phyloP scores from a whole-genome alignment of 106 monocot genomes.

The Dioscorea alata region DNA sequence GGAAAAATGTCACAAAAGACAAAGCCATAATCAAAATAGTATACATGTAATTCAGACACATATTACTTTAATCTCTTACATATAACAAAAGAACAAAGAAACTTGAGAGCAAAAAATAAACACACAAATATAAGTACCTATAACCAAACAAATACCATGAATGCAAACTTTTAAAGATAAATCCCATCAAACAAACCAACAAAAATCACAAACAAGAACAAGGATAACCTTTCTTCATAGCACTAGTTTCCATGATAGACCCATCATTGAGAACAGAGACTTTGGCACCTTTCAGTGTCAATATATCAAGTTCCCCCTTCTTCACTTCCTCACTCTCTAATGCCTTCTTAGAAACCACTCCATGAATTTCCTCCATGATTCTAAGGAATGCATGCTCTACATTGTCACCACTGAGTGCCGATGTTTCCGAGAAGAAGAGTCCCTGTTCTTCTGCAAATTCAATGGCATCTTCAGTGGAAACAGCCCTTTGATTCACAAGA shows the following conservation, averaged over 20 bases:
- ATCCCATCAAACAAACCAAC: too few relatives aligned
- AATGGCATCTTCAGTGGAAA: conserved; percentile 45
- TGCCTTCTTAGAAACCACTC: conserved; percentile 41
- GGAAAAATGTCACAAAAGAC: too few relatives aligned
- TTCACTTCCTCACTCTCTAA: conserved; percentile 26
- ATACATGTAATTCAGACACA: too few relatives aligned
- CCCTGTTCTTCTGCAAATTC: conserved; percentile 71
- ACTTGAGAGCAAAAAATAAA: too few relatives aligned
- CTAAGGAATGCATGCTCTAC: conserved; percentile 51
- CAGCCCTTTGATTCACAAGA: conserved; percentile 21
- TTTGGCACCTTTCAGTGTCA: conserved; percentile 43
- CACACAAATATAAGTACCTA: too few relatives aligned
- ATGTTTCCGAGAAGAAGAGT: conserved; percentile 70
- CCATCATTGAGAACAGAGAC: conserved; percentile 34
- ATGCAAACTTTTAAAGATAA: too few relatives aligned
- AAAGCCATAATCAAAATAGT: too few relatives aligned
- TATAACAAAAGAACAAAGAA: too few relatives aligned
- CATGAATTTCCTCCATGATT: conserved; percentile 52
- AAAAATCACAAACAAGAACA: conserved; percentile 36
- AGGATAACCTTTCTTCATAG: conserved; percentile 33
- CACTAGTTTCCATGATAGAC: conserved; percentile 55
- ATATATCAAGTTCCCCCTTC: conserved; percentile 12
- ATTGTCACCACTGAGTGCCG: conserved; percentile 65
- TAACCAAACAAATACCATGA: too few relatives aligned
- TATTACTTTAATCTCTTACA: too few relatives aligned